These are phyloP conservation scores for Phytopythium kandeliae DNA, from an alignment of 352 stramenopile genomes.

Conservation along the genomic window DNA sequence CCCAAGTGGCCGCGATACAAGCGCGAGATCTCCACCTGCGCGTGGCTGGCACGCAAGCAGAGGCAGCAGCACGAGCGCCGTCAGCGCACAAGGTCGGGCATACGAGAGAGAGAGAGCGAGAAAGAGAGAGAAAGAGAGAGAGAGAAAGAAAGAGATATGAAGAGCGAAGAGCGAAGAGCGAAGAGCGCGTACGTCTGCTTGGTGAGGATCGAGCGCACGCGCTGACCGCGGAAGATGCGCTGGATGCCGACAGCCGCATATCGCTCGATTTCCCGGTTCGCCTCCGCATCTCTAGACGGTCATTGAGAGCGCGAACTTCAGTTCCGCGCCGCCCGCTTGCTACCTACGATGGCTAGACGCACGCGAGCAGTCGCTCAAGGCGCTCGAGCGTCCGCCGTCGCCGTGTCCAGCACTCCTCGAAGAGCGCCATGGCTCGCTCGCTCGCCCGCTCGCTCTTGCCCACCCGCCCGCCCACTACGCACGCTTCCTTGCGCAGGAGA, in stretches of 20 bases:
- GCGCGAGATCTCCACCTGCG: constrained; percentile 44
- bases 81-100: no score
- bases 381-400: constrained; percentile 35
- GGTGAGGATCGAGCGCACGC: constrained; percentile 35
- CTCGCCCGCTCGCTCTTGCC: neutral
- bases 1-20: constrained; percentile 58
- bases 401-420: constrained; percentile 57
- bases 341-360: constrained; percentile 1
- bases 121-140: no score
- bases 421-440: constrained; percentile 39
- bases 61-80: neutral
- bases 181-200: constrained; percentile 24
- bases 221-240: constrained; percentile 49
- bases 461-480: neutral
- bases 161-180: no score
- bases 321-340: no score
- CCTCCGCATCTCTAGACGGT: constrained; percentile 34
- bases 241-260: constrained; percentile 51
- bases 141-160: no score
- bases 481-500: no score
- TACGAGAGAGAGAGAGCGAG: no score
- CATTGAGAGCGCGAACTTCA: neutral
- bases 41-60: no score
- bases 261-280: constrained; percentile 28
- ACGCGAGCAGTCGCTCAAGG: constrained; percentile 49